These are phyloP conservation scores for Serendipita sp. DNA, from an alignment of 768 basidiomycete genomes.

Conservation along the genomic window DNA sequence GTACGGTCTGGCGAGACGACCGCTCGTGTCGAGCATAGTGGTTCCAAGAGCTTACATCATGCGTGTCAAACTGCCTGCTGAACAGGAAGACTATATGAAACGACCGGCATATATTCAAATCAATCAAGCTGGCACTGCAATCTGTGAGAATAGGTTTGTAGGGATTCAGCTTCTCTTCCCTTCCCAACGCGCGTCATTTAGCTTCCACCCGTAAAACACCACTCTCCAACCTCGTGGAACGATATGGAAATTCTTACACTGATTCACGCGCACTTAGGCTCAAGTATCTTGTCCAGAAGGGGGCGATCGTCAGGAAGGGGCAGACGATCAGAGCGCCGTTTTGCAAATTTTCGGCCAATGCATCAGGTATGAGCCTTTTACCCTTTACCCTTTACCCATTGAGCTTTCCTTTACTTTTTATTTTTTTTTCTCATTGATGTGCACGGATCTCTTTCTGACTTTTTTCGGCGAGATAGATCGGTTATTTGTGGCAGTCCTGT, in stretches of 20 bases:
- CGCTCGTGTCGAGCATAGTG: constrained; percentile 68
- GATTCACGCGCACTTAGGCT: constrained; percentile 29
- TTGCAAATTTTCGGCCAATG: constrained; percentile 28
- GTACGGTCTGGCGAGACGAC: constrained; percentile 62
- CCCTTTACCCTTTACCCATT: background rate
- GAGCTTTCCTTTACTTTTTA: background rate
- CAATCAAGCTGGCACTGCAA: constrained; percentile 58
- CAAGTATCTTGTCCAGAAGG: constrained; percentile 77
- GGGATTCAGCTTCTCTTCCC: no score
- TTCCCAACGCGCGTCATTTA: no score
- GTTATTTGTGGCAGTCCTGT: constrained; percentile 66
- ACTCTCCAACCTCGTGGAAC: no score
- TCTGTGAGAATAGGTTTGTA: constrained; percentile 70
- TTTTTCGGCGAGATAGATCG: constrained; percentile 33
- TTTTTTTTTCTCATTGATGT: constrained; percentile 7
- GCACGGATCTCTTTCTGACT: constrained; percentile 9
- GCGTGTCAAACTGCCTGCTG: constrained; percentile 82
- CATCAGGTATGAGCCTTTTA: constrained; percentile 25
- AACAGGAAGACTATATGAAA: constrained; percentile 66
- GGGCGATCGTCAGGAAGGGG: constrained; percentile 76
- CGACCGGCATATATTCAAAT: constrained; percentile 71
- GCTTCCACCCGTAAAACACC: no score
- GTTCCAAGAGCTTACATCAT: constrained; percentile 74
- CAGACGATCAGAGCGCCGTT: constrained; percentile 71
- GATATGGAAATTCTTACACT: no score